Conservation (phyloP, 345 rosid genomes). For the Euclidium syriacum region DNA sequence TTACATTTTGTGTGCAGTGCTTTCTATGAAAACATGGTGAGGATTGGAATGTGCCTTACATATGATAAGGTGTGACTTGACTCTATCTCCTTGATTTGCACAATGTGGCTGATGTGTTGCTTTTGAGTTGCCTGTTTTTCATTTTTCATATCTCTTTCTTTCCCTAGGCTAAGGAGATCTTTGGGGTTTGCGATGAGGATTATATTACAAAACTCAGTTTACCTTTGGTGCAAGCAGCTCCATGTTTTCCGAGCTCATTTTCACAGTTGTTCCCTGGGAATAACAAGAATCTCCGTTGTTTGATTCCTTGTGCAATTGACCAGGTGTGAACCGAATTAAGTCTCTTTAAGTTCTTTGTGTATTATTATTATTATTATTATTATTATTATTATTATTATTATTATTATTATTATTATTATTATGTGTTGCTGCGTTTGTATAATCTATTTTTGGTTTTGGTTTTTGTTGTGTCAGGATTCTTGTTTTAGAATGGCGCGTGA, state of each 20-base stretch:
- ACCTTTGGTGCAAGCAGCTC: constrained; percentile 97
- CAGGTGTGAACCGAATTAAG: constrained; percentile 47
- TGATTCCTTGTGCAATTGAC: constrained; percentile 96
- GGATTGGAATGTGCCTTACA: constrained; percentile 80
- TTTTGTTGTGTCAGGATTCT: constrained; percentile 82
- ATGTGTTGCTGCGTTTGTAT: not conserved
- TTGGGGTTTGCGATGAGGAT: constrained; percentile 94
- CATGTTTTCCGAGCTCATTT: constrained; percentile 89
- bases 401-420: too few relatives aligned
- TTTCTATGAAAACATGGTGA: constrained; percentile 88
- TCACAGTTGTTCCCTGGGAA: constrained; percentile 77
- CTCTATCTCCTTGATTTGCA: not conserved
- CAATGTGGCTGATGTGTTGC: not conserved
- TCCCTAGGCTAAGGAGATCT: constrained; percentile 69
- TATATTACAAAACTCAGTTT: constrained; percentile 86
- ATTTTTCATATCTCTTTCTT: too few relatives aligned
- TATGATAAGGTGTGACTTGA: constrained; percentile 54
- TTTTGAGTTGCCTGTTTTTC: not conserved
- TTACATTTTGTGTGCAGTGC: constrained; percentile 39
- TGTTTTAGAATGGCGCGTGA: constrained; percentile 97
- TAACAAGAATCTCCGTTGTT: constrained; percentile 69
- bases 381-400: too few relatives aligned
- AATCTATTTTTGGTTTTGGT: not conserved
- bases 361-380: not conserved
- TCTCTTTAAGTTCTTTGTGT: not conserved